A percentile compares a stretch with the other conserved stretches of the same genome.
phyloP scores from a whole-genome alignment of 1,139 yeast genomes.

The Protomyces arabidopsidicola region DNA sequence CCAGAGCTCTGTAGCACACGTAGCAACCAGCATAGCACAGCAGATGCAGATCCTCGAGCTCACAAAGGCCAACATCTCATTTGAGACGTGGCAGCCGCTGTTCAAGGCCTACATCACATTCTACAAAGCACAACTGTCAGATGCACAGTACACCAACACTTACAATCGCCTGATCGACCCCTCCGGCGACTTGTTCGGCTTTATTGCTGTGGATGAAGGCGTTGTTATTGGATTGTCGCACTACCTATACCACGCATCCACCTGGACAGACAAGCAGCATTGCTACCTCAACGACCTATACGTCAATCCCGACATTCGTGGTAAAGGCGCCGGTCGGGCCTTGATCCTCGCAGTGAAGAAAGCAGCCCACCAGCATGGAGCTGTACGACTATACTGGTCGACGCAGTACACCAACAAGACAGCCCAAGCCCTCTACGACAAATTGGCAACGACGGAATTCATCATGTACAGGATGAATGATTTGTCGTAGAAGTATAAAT shows the following conservation, averaged over 20 bases:
- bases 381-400: constrained; percentile 15
- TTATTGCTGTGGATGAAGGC: not conserved
- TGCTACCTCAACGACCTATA: constrained; percentile 34
- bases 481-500: not conserved
- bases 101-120: constrained; percentile 10
- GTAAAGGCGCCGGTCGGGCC: constrained; percentile 31
- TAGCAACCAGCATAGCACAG: not conserved
- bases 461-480: constrained; percentile 11
- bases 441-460: constrained; percentile 16
- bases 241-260: constrained; percentile 33
- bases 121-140: constrained; percentile 8
- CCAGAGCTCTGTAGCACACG: too few relatives aligned
- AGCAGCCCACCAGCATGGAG: not conserved
- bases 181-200: constrained; percentile 7
- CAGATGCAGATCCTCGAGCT: not conserved
- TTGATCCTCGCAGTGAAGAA: constrained; percentile 25
- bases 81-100: constrained; percentile 2
- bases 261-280: constrained; percentile 33
- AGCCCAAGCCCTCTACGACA: constrained; percentile 7
- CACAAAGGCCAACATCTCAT: not conserved
- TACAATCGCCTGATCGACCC: not conserved
- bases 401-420: constrained; percentile 12
- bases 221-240: constrained; percentile 32
- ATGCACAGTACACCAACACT: constrained; percentile 6
- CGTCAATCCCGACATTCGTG: constrained; percentile 31